phyloP scores from a whole-genome alignment of 441 rosid species.

The Metrosideros polymorpha region DNA sequence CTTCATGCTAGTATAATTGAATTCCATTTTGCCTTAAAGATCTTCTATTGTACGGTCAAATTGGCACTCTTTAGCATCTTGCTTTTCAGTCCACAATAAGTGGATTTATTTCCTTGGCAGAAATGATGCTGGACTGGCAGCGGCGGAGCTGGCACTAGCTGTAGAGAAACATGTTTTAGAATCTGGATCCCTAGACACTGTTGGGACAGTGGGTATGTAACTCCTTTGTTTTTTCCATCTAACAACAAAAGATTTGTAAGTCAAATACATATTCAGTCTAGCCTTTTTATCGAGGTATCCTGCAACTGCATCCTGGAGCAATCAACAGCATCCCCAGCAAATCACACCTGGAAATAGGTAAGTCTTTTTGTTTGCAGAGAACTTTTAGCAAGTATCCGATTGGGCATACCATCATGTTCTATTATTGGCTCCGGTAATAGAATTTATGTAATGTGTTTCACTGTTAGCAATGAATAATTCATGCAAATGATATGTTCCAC shows the following conservation, averaged over 20 bases:
- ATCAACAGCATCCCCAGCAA: slow-evolving; percentile 97
- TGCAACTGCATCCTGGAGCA: slow-evolving; percentile 93
- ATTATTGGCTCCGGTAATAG: not conserved
- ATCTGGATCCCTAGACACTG: slow-evolving; percentile 85
- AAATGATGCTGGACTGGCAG: slow-evolving; percentile 95
- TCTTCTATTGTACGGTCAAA: not conserved
- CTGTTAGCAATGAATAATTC: not conserved
- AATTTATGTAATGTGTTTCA: not conserved
- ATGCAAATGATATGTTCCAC: not conserved
- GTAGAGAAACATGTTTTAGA: slow-evolving; percentile 81
- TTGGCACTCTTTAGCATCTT: not conserved
- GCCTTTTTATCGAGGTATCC: slow-evolving; percentile 34
- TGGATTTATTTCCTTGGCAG: slow-evolving; percentile 13
- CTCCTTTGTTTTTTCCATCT: not conserved
- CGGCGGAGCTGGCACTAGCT: slow-evolving; percentile 82
- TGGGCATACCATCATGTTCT: not conserved
- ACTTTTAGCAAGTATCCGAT: not conserved
- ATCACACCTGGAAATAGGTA: slow-evolving; percentile 89
- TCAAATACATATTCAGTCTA: not conserved
- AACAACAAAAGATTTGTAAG: not conserved
- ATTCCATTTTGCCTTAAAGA: not conserved
- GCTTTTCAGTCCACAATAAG: not conserved
- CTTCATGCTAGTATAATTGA: too few relatives aligned
- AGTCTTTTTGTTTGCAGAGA: not conserved
- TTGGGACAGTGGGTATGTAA: slow-evolving; percentile 80